Percentiles rank a stretch among this genome's conserved stretches.
phyloP scores from a whole-genome alignment of 768 basidiomycete genomes.

The Termitomyces sp. region DNA sequence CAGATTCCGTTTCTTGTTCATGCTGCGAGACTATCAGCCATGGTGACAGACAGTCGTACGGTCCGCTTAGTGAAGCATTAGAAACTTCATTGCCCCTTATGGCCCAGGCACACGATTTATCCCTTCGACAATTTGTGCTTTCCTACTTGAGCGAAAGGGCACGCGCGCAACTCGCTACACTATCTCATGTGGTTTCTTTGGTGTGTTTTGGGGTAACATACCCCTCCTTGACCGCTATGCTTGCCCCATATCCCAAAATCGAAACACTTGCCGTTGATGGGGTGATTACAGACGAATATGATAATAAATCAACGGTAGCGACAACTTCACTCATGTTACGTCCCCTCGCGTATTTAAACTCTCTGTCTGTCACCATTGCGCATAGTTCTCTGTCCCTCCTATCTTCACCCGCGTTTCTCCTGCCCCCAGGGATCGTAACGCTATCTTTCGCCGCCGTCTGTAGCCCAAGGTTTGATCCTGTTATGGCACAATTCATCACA shows the following conservation, averaged over 20 bases:
- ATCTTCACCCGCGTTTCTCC: not conserved
- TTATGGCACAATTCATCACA: not conserved
- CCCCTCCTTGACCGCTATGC: not conserved
- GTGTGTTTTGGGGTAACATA: not conserved
- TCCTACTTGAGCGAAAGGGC: not conserved
- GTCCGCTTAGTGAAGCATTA: not conserved
- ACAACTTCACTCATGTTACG: not conserved
- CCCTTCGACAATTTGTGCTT: not conserved
- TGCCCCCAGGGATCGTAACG: not conserved
- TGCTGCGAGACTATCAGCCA: not conserved
- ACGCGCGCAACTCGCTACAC: not conserved
- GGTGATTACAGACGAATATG: not conserved
- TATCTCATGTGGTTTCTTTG: not conserved
- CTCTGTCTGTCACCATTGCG: not conserved
- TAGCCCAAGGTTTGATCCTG: not conserved
- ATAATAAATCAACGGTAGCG: too few relatives aligned
- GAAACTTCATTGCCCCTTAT: not conserved
- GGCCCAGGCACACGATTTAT: not conserved
- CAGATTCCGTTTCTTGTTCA: not conserved
- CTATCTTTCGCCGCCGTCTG: not conserved
- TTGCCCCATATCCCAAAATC: not conserved
- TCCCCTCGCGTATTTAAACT: not conserved
- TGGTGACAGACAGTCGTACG: not conserved
- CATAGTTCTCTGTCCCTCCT: not conserved
- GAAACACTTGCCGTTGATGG: not conserved